These are phyloP conservation scores for Rachicladosporium sp. DNA, from an alignment of 2,329 filamentous ascomycete species.

Conservation along the genomic window DNA sequence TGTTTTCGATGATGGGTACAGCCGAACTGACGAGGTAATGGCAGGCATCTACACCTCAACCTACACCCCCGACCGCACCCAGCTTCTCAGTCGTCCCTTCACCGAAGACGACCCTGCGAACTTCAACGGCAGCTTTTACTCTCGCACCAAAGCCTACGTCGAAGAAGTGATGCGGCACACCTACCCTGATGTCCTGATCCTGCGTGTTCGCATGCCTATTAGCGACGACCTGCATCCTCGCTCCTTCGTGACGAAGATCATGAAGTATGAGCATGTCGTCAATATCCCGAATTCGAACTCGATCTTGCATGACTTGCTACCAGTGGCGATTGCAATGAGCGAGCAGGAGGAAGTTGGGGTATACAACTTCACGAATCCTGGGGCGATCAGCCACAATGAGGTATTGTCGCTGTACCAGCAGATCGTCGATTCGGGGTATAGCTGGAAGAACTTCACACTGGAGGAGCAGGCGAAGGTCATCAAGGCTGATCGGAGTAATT, in stretches of 20 bases:
- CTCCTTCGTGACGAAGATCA: conserved; percentile 59
- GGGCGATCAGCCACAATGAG: conserved; percentile 59
- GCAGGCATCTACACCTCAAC: conserved; percentile 17
- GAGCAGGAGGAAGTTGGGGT: conserved; percentile 52
- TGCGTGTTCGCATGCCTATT: conserved; percentile 58
- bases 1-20: too few species aligned
- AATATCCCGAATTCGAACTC: conserved; percentile 59
- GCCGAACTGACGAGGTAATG: not conserved
- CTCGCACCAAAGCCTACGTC: conserved; percentile 52
- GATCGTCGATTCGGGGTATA: conserved; percentile 47
- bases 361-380: conserved; percentile 61
- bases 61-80: conserved; percentile 35
- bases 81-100: conserved; percentile 48
- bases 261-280: conserved; percentile 51
- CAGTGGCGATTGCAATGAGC: conserved; percentile 47
- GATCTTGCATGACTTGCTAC: conserved; percentile 52
- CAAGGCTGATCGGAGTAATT: conserved; percentile 56
- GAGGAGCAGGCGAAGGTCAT: conserved; percentile 57
- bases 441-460: conserved; percentile 54
- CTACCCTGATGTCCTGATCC: conserved; percentile 50
- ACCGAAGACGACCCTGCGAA: conserved; percentile 51
- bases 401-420: conserved; percentile 51
- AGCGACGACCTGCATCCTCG: conserved; percentile 54
- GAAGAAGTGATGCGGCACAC: conserved; percentile 52
- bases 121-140: conserved; percentile 57